Conservation (phyloP, 345 rosid genomes). For the Orychophragmus violaceus region DNA sequence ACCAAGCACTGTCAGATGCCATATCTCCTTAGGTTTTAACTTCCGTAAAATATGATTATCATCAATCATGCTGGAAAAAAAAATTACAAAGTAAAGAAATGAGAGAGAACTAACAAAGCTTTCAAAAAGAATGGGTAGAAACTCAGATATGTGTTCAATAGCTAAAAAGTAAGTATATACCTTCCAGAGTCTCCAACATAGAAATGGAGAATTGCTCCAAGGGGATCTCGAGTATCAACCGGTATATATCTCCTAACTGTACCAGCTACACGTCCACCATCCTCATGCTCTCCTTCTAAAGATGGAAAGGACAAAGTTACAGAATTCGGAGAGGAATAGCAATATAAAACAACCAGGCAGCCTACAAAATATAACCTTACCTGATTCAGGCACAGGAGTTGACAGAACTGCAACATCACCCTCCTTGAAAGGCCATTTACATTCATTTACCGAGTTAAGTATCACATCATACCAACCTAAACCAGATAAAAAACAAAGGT, state of each 20-base stretch:
- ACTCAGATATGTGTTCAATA: not conserved
- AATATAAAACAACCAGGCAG: not conserved
- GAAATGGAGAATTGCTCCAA: constrained; percentile 96
- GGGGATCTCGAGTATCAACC: constrained; percentile 88
- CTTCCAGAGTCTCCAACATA: constrained; percentile 78
- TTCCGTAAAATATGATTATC: constrained; percentile 87
- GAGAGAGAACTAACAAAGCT: not conserved
- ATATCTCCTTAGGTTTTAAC: constrained; percentile 69
- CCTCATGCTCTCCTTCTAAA: constrained; percentile 63
- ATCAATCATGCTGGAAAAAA: constrained; percentile 54
- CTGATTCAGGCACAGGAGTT: constrained; percentile 72
- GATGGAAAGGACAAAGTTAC: constrained; percentile 4
- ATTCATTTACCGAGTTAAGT: constrained; percentile 63
- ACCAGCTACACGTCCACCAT: constrained; percentile 81
- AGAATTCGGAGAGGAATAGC: constrained; percentile 8
- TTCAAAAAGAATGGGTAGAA: constrained; percentile 8
- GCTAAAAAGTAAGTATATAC: constrained; percentile 32
- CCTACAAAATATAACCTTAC: constrained; percentile 29
- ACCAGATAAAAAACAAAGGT: constrained; percentile 18
- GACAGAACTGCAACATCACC: constrained; percentile 98
- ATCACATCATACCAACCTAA: constrained; percentile 96
- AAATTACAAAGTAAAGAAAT: not conserved
- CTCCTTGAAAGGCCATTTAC: constrained; percentile 96
- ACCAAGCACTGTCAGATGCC: constrained; percentile 95
- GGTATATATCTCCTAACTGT: constrained; percentile 90